These are phyloP conservation scores for Vitis rotundifolia DNA, from an alignment of 164 flowering plant species.

Conservation along the genomic window DNA sequence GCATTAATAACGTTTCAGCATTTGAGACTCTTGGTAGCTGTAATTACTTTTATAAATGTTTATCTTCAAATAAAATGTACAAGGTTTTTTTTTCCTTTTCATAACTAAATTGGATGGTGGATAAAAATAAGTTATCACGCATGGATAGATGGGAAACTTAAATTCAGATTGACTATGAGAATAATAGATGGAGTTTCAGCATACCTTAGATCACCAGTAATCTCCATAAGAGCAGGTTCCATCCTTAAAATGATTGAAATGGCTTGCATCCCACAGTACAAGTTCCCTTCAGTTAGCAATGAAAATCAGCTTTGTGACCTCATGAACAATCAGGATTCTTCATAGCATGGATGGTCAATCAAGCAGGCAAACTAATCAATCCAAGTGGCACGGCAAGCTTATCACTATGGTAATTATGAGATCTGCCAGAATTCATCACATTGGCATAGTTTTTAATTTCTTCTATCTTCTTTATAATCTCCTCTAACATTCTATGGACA, in stretches of 20 bases:
- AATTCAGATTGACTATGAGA: too few species aligned
- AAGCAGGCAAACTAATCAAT: conserved; percentile 31
- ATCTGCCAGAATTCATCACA: conserved; percentile 2
- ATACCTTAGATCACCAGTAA: conserved; percentile 9
- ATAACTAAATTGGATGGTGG: conserved; percentile 26
- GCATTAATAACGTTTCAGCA: too few species aligned
- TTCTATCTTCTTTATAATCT: conserved; percentile 29
- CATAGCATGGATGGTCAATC: conserved; percentile 37
- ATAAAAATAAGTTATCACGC: too few species aligned
- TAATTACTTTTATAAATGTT: too few species aligned
- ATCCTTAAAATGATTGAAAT: conserved; percentile 26
- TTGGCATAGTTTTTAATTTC: conserved; percentile 20
- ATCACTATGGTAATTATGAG: conserved; percentile 32
- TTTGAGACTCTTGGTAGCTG: too few species aligned
- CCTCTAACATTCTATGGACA: conserved; percentile 26
- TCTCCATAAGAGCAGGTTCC: conserved; percentile 32
- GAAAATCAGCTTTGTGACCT: conserved; percentile 20
- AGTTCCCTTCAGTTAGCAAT: conserved; percentile 22
- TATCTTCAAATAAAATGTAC: too few species aligned
- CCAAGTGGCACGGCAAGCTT: conserved; percentile 41
- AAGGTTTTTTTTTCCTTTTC: too few species aligned
- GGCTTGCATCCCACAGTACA: conserved; percentile 24
- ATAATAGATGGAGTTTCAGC: too few species aligned
- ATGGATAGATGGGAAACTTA: too few species aligned
- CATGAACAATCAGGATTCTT: conserved; percentile 37